Evolutionary conservation across 2,329 filamentous ascomycete species (phyloP), one percentile per base, ranked within the genome.

Genomic region (Zalaria sp.): DNA sequence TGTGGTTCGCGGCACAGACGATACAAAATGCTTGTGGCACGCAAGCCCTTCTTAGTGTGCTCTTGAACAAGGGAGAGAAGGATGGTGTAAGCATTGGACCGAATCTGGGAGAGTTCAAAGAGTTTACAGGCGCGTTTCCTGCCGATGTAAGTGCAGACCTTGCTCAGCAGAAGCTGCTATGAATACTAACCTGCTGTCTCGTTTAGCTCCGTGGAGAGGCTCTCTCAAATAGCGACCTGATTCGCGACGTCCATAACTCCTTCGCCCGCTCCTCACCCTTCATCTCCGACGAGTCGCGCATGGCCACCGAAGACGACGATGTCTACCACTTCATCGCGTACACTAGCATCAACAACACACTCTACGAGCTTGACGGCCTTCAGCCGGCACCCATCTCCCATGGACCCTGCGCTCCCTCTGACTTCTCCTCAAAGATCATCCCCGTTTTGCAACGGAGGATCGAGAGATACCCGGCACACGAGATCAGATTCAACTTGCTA

Each of bases 11-110:
- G 3, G 79, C 81, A 27, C 91, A 98, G 67, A 96, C 89, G 3
- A 98, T 98, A 59, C 89, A 96, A 64, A 98, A 98, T 63, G 91
- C 91, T 5, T 98, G 91, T 65, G 91, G 88, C 36, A 98, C 91
- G 10, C 91, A 98, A 62, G 91, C 91, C 3, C 76, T 98, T 37
- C 75, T 98, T 34, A 91, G 83, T 41, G 84, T 96, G 42, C 73
- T 96, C 28, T 69, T 98, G 51, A 98, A 98, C 67, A 83, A 93
- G 61, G 46, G 48, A 34, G 43, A 45, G 26, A 49, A 51, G 4
- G 51, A 51, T 18, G 66, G 73, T 35, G 72, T 94, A 39, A 73
- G 87, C 29, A 77, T 94, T 47, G 88, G 88, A 41, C 58, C 68
- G 3, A 70, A 76, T 49, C 69, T 94, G 49, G 65, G 66, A 47